A percentile compares a stretch with the other conserved stretches of the same genome.
Evolutionary conservation across 1,284 basidiomycete genomes (phyloP).

Genomic region (Mixia osmundae): DNA sequence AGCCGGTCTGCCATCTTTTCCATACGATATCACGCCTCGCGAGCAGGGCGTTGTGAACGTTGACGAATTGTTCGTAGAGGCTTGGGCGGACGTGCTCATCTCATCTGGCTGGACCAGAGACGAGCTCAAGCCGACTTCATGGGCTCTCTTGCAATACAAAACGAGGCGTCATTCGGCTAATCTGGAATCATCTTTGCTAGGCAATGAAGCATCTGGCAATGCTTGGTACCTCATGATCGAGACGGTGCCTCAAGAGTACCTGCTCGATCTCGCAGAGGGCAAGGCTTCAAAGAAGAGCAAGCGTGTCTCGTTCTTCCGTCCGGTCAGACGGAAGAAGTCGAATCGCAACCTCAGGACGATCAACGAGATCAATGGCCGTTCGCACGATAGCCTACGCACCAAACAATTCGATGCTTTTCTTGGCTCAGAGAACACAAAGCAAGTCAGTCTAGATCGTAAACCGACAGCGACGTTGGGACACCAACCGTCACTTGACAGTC

Average conservation of each 20-base stretch:
- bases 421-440: too few species aligned
- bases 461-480: too few species aligned
- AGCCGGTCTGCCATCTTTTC: slow-evolving; percentile 11
- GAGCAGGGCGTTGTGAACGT: slow-evolving; percentile 12
- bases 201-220: slow-evolving; percentile 14
- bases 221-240: slow-evolving; percentile 19
- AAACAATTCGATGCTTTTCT: too few species aligned
- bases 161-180: slow-evolving; percentile 2
- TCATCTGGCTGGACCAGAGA: slow-evolving; percentile 18
- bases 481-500: too few species aligned
- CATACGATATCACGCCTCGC: slow-evolving; percentile 17
- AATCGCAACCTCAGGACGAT: too few species aligned
- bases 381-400: too few species aligned
- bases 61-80: slow-evolving; percentile 19
- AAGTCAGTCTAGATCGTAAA: too few species aligned
- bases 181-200: neutral
- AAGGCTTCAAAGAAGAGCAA: too few species aligned
- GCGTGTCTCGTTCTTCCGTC: too few species aligned
- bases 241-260: slow-evolving; percentile 17
- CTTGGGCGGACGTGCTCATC: slow-evolving; percentile 19
- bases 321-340: too few species aligned
- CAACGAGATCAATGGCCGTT: too few species aligned
- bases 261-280: slow-evolving; percentile 11
- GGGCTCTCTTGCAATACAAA: slow-evolving; percentile 17
- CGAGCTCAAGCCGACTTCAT: slow-evolving; percentile 18